Conservation (phyloP, 2,329 filamentous ascomycete genomes). For the Colletotrichum higginsianum region DNA sequence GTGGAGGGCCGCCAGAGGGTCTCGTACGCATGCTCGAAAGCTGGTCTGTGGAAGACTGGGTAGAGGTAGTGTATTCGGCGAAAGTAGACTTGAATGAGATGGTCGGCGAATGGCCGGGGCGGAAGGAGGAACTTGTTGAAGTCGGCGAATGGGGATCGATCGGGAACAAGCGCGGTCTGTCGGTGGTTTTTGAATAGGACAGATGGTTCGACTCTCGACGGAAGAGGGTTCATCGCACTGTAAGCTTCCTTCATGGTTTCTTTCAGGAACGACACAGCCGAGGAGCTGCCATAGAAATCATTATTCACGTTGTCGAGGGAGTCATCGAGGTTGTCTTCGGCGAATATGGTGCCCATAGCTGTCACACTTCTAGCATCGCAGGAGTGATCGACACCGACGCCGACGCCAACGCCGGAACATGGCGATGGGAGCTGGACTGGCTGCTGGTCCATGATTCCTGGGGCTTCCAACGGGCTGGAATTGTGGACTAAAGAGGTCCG, state of each 20-base stretch:
- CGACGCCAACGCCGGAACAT: conserved; percentile 27
- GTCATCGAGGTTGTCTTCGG: conserved; percentile 48
- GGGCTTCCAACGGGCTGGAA: neutral
- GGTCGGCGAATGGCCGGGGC: conserved; percentile 57
- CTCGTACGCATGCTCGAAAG: conserved; percentile 58
- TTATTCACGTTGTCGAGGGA: conserved; percentile 33
- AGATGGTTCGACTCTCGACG: neutral
- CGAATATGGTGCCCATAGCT: conserved; percentile 56
- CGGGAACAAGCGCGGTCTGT: conserved; percentile 18
- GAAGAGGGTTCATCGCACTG: conserved; percentile 47
- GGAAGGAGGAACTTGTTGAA: conserved; percentile 54
- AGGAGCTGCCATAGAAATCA: conserved; percentile 57
- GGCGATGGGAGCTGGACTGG: conserved; percentile 5
- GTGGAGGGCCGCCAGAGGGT: conserved; percentile 53
- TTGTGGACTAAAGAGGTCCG: neutral
- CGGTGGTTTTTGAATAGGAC: neutral
- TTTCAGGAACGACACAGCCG: conserved; percentile 57
- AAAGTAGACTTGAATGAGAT: conserved; percentile 57
- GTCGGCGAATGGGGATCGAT: conserved; percentile 35
- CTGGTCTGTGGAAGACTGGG: conserved; percentile 58
- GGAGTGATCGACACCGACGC: conserved; percentile 30
- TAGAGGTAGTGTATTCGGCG: conserved; percentile 58
- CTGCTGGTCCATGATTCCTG: neutral
- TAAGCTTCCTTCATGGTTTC: conserved; percentile 57
- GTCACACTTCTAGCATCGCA: conserved; percentile 48